Percentiles rank a stretch among this genome's conserved stretches.
Conservation (phyloP, 1,139 yeast species). For the Suhomyces wounanorum region DNA sequence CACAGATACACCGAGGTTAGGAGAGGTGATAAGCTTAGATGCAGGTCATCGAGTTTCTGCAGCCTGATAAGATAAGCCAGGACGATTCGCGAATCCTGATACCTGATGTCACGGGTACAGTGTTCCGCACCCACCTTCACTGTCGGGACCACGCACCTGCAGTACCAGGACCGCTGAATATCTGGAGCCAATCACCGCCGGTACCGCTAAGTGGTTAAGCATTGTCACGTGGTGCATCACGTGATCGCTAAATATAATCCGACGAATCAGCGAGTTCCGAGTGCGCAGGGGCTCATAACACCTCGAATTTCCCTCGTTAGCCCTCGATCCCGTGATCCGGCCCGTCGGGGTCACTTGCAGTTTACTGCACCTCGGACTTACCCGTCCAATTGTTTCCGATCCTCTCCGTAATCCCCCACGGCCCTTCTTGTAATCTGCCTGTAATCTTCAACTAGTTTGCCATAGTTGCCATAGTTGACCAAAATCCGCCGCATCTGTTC, state of each 20-base stretch:
- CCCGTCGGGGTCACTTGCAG: slow-evolving; percentile 15
- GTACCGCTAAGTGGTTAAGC: not conserved
- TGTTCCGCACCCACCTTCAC: not conserved
- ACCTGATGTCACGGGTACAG: not conserved
- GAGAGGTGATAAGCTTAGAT: not conserved
- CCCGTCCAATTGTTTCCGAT: not conserved
- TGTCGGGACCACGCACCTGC: not conserved
- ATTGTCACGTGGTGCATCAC: not conserved
- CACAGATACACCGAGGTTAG: no score
- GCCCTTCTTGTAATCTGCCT: not conserved
- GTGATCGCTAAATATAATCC: not conserved
- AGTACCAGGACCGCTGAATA: not conserved
- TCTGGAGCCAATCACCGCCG: not conserved
- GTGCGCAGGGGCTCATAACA: not conserved
- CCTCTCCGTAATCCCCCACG: not conserved
- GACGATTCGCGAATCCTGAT: no score
- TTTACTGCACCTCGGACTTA: slow-evolving; percentile 3
- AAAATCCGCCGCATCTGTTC: not conserved
- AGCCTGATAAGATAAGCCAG: not conserved
- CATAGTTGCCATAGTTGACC: not conserved
- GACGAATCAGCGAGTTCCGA: slow-evolving; percentile 2
- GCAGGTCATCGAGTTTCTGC: not conserved
- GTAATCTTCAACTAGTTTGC: not conserved
- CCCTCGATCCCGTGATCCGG: slow-evolving; percentile 11
- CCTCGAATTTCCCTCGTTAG: no score